Base-by-base conservation (phyloP, 192 early-diverging fungal species). In the Coemansia furcata region DNA sequence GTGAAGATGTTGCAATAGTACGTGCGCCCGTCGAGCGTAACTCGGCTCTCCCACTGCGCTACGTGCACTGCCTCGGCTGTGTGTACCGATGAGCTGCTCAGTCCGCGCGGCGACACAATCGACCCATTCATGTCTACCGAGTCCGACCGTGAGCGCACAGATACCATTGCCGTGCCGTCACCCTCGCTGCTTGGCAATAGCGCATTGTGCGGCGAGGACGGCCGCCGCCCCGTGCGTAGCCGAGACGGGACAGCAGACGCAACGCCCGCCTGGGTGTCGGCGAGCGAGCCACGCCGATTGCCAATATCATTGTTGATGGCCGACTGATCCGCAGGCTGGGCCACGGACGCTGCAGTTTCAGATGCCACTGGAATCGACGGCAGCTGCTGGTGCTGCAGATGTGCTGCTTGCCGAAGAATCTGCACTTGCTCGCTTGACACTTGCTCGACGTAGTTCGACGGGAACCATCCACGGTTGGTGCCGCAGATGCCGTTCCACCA, bases 401-500 rank as follows among this genome's bases (percentile, higher is more conserved):
- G 69, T 74, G 38, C 69, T 61, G 65, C 50, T 73, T 81, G 77
- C 5, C 70, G 80, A 65, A 77, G 55, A 21, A 80, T 62, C 62
- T 81, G 72, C 4, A 84, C 79, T 69, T 87, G 84, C 66, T 82
- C 86, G 26, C 86, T 73, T 2, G 85, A 78, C 15, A 90, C 60
- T 50, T 85, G 79, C 68, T 86, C 76, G 42, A 93, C 89, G 83
- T 93, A 94, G 81, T 95, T 93, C 30, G 89, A 90, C 10, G 94
- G 94, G 81, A 95, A 95, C 92, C 93, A 92, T 23, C 97, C 97
- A 47, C 93, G 87, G 66, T 87, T 78, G 50, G 85, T 89, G 59
- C 86, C 85, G 71, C 89, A 91, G 62, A 89, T 73, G 15, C 97
- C 97, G 68, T 96, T 94, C 97, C 97, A 99, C 97, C 97, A 99